Base-by-base conservation (phyloP, 2,329 filamentous ascomycete genomes). In the Colletotrichum simmondsii region DNA sequence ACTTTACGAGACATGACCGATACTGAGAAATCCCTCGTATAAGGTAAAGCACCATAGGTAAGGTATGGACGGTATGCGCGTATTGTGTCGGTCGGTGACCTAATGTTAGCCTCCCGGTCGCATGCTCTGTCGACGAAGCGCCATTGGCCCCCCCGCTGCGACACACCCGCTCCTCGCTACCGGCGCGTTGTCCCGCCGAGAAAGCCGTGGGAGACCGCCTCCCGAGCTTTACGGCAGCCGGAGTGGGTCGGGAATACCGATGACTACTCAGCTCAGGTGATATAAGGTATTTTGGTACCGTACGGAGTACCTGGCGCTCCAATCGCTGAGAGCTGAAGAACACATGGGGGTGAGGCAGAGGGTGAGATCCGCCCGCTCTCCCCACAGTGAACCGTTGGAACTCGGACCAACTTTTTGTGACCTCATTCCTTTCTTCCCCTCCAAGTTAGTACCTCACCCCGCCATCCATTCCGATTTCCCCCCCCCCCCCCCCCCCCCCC, bases 61-160 rank as follows among this genome's bases (percentile, higher is more conserved):
- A 32, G 10, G 30, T 10, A 12, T 5, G 32, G 11, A 35, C 4
- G 24, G n/a, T 8, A 12, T 11, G 16, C 12, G 16, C 26, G 32
- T 35, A 12, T 62, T n/a, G 42, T 62, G 1, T 24, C 28, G 60
- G 60, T 2, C 11, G 28, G 4, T 19, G 16, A 46, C 56, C 35
- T 46, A 28, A 46, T 42, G n/a, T 52, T 16, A 57, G 42, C 37
- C 8, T 32, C 54, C 32, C 32, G 30, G 5, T 30, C 32, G 70
- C 60, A 65, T 72, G 46, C 60, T 49, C 49, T 28, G 35, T 72
- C 19, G 12, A 22, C 56, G 14, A 42, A 10, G 30, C 24, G 10
- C 49, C 37, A 72, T 73, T 71, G 52, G 52, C 52, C 63, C 46
- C 52, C 52, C 46, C 46, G 53, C 70, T 42, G 35, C 37, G 58